Conservation (phyloP, 2,329 filamentous ascomycete genomes). For the Bimuria novae-zelandiae region DNA sequence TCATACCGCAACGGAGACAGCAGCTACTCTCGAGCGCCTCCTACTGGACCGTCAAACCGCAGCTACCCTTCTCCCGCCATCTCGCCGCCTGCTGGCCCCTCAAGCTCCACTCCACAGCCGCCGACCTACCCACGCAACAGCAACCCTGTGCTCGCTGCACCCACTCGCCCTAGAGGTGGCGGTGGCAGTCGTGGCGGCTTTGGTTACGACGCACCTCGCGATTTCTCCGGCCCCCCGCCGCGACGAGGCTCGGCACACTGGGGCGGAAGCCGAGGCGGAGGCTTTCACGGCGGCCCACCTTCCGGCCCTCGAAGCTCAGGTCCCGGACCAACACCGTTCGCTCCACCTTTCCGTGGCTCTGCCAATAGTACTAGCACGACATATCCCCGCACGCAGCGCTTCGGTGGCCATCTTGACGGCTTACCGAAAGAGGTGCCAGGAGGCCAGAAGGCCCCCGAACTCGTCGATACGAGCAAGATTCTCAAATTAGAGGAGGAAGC, state of each 20-base stretch:
- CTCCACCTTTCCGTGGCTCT: conserved; percentile 48
- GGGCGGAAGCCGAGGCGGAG: conserved; percentile 40
- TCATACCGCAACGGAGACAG: conserved; percentile 44
- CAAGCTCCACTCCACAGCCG: conserved; percentile 32
- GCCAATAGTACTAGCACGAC: conserved; percentile 51
- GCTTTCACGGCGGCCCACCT: conserved; percentile 35
- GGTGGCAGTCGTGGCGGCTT: conserved; percentile 49
- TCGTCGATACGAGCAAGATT: conserved; percentile 50
- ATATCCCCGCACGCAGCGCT: conserved; percentile 54
- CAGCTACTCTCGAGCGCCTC: conserved; percentile 42
- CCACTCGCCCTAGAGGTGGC: conserved; percentile 47
- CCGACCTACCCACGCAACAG: conserved; percentile 39
- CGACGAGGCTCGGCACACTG: conserved; percentile 42
- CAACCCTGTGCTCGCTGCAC: conserved; percentile 46
- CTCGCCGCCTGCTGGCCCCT: conserved; percentile 47
- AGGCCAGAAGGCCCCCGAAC: conserved; percentile 49
- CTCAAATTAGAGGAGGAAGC: conserved; percentile 54
- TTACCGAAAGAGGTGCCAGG: conserved; percentile 52
- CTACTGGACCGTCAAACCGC: conserved; percentile 45
- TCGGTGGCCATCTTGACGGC: conserved; percentile 49
- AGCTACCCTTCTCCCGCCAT: conserved; percentile 45
- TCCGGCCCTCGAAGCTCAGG: conserved; percentile 40
- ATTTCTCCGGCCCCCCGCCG: conserved; percentile 38
- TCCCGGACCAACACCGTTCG: conserved; percentile 34
- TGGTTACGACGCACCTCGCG: conserved; percentile 43